Conservation (phyloP, 2,329 filamentous ascomycete genomes). For the Immersiporthe knoxdaviesiana region DNA sequence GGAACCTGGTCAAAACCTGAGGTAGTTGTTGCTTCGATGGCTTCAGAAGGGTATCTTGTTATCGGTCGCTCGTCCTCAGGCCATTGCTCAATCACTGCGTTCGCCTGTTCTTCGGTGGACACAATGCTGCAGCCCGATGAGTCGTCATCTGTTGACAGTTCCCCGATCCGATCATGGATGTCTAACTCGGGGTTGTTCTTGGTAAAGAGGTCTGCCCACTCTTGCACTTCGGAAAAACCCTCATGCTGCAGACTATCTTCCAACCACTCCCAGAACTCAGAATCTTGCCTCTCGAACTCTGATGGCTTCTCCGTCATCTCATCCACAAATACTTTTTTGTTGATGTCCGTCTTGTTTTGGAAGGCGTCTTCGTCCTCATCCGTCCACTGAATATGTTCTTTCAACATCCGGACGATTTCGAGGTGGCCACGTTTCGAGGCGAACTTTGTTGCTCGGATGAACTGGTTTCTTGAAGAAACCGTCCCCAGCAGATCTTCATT, state of each 20-base stretch:
- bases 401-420: not conserved
- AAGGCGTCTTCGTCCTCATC: not conserved
- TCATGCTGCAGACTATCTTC: accelerated
- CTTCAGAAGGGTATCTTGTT: no score
- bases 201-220: not conserved
- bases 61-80: not conserved
- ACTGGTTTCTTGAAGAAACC: not conserved
- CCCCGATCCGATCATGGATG: not conserved
- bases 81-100: not conserved
- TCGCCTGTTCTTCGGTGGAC: not conserved
- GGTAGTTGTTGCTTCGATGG: not conserved
- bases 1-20: not conserved
- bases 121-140: not conserved
- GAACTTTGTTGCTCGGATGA: not conserved
- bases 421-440: accelerated
- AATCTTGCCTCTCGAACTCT: not conserved
- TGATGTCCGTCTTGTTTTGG: not conserved
- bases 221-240: not conserved
- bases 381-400: slow-evolving; percentile 2
- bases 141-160: not conserved
- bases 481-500: not conserved
- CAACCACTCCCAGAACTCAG: accelerated
- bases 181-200: not conserved
- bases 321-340: not conserved
- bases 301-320: not conserved